Base-by-base conservation (phyloP, 1,284 basidiomycete species). In the Boletus mariae region DNA sequence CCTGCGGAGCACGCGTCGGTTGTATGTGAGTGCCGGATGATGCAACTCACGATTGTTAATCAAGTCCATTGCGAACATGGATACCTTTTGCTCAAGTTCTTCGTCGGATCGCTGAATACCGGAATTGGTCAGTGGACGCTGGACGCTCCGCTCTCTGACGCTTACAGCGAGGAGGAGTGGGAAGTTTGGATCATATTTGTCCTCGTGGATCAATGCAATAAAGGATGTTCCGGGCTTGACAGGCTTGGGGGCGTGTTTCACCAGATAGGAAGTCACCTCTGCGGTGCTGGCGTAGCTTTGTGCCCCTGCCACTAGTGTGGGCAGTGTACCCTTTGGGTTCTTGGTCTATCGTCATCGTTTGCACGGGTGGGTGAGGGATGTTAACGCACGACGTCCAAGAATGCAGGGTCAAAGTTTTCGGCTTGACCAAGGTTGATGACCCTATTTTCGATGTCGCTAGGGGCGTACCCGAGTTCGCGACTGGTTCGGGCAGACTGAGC, bases 381-480 rank as follows among this genome's bases (percentile, higher is more conserved):
- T 40, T n/a, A 5, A 66, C 72, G 49, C 52, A 80, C 77, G 57
- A 83, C 67, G 59, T 77, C 75, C 53, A 85, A 60, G 67, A 80
- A 85, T 8, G 74, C 69, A 10, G 84, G 83, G 35, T 72, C 69
- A 59, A 87, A 87, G 70, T 88, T 88, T 57, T 77, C 79, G 35
- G 83, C 84, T 54, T 82, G 69, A 48, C 67, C 56, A 35, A 82
- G 75, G 61, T 80, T 72, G 56, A 79, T 56, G 37, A 64, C 58
- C 57, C 71, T 71, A 48, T 53, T 60, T 51, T 77, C 70, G 45
- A 80, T 60, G 23, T 65, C 68, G 25, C 65, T 67, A 8, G 66
- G 61, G 1, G 65, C 54, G 49, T 75, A 76, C 15, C 70, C 76
- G 1, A 80, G 73, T 59, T 81, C 79, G 29, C 56, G 63, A 37